phyloP scores from a whole-genome alignment of 2,329 filamentous ascomycete genomes.

The Alternaria triticina region DNA sequence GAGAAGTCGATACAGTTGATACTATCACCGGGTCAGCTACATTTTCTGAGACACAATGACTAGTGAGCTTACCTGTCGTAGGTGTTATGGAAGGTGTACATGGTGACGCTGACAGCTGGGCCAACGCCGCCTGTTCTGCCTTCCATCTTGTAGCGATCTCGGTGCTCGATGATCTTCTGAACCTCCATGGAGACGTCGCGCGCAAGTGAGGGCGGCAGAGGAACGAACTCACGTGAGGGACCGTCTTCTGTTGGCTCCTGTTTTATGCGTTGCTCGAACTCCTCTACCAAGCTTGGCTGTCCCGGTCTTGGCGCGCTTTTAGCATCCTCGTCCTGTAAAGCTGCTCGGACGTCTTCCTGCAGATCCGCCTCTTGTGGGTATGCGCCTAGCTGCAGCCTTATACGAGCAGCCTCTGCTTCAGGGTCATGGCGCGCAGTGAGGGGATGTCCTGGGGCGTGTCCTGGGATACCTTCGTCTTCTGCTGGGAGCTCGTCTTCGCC shows the following conservation, averaged over 20 bases:
- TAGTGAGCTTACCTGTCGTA: conserved; percentile 74
- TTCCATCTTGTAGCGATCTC: conserved; percentile 89
- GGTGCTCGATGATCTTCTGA: conserved; percentile 89
- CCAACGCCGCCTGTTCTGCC: conserved; percentile 82
- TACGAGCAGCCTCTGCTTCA: conserved; percentile 57
- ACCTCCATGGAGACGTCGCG: conserved; percentile 94
- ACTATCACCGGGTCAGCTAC: conserved; percentile 52
- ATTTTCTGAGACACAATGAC: neutral
- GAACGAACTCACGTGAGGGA: conserved; percentile 78
- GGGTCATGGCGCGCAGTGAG: conserved; percentile 65
- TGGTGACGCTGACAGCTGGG: conserved; percentile 84
- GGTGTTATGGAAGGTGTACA: conserved; percentile 99
- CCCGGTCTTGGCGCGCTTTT: conserved; percentile 74
- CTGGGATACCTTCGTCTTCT: conserved; percentile 73
- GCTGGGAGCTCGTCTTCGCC: conserved; percentile 63
- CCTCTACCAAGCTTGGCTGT: conserved; percentile 77
- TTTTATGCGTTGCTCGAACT: conserved; percentile 88
- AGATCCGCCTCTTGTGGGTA: conserved; percentile 84
- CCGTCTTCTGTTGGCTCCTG: conserved; percentile 86
- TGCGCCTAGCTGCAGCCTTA: conserved; percentile 75
- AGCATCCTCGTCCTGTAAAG: conserved; percentile 85
- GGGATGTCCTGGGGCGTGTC: conserved; percentile 69
- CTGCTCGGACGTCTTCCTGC: conserved; percentile 83
- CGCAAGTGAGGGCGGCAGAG: conserved; percentile 84
- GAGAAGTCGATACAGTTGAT: conserved; percentile 96